Conservation (phyloP, 495 filamentous ascomycete genomes). For the Achaetomiella virescens region DNA sequence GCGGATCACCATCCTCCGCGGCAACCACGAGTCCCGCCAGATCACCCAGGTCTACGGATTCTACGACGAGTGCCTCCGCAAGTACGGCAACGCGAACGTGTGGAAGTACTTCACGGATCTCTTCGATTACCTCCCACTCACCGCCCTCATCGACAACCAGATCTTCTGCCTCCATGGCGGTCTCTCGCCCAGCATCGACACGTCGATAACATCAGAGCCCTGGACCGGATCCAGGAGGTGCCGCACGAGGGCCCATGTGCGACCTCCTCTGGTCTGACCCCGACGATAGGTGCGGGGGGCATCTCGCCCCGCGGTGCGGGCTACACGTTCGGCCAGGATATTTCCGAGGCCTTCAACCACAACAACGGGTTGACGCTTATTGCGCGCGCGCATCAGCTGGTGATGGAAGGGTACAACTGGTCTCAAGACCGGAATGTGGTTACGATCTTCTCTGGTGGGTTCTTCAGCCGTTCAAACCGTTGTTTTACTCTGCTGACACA, state of each 20-base stretch:
- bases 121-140: conserved; percentile 97
- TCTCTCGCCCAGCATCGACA: conserved; percentile 93
- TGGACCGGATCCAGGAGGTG: conserved; percentile 96
- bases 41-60: conserved; percentile 98
- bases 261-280: conserved; percentile 97
- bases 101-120: conserved; percentile 99
- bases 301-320: conserved; percentile 95
- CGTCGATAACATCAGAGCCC: conserved; percentile 93
- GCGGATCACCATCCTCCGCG: conserved; percentile 93
- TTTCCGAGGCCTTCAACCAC: conserved; percentile 99
- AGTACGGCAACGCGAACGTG: conserved; percentile 97
- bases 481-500: conserved; percentile 14
- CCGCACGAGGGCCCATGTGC: conserved; percentile 98
- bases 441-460: conserved; percentile 93
- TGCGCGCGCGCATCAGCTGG: conserved; percentile 88
- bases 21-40: conserved; percentile 95
- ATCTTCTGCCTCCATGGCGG: conserved; percentile 99
- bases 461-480: neutral
- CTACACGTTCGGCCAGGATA: conserved; percentile 98
- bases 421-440: conserved; percentile 94
- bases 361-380: conserved; percentile 97
- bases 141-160: conserved; percentile 97
- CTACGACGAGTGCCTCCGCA: conserved; percentile 95
- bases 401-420: conserved; percentile 99
- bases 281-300: conserved; percentile 97